Evolutionary conservation across 345 rosid genomes (phyloP), one percentile per base, ranked within the genome.

Genomic region (Noccaea bulbosa): DNA sequence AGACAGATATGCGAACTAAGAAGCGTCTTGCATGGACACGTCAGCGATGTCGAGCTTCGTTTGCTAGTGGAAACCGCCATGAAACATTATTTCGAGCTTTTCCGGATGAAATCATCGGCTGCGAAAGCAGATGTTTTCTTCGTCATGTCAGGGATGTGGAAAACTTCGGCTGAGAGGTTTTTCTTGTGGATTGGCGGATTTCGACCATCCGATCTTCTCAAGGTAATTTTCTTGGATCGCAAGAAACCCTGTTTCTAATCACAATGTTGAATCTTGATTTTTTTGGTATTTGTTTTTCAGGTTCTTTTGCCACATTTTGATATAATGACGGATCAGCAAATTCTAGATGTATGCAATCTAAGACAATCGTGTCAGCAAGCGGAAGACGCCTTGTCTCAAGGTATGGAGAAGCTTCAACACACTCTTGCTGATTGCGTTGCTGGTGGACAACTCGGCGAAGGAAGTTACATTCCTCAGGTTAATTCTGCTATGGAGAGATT

Each of bases 111-210:
- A 72, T 79, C 96, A 15, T 27, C 78, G 0, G 97, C 93, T 37
- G 89, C 99, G 12, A 86, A 82, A 81, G 80, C 86, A 4, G 97
- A 94, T 70, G 97, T 91, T 46, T 91, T 89, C 79, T 94, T 85
- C 72, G 60, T 94, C 39, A 94, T 94, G 81, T 85, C 81, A 35
- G 99, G 99, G 46, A 55, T 88, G 87, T 94, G 99, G 99, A 91
- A 75, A 60, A 83, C 99, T 17, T 74, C 96, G 0, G 83, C 99
- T 1, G 99, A 94, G 73, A 80, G 95, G 0, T 89, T 91, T 49
- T 94, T 94, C 83, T 72, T 83, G 8, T 94, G 99, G 99, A 88
- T 94, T 0, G 99, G 97, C 51, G 99, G 99, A 8, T 94, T 89
- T 80, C 89, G 97, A 50, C 99, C 99, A 32, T 89, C 99, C 2